Evolutionary conservation across 345 rosid genomes (phyloP), one percentile per base, ranked within the genome.

Genomic region (Syzygium aqueum): DNA sequence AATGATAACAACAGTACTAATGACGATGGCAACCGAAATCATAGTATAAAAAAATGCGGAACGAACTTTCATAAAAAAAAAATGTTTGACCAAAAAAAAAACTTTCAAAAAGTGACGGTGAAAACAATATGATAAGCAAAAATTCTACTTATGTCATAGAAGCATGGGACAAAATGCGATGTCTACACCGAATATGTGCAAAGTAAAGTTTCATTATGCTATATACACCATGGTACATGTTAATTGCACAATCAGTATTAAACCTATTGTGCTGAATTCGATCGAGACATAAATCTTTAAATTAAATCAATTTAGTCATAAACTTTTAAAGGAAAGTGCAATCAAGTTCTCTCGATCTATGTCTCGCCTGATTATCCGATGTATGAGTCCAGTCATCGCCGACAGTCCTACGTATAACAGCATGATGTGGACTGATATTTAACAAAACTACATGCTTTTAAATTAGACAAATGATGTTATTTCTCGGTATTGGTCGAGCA

Each of bases 251-350:
- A 28, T 7, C 30, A 37, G 0, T 63, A 1, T 63, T 17, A 14
- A 63, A 7, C 37, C 21, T 28, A 28, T 63, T n/a, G 30, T 1
- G 21, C 9, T 1, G 30, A 8, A 14, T 63, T 14, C 2, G 1
- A 7, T 63, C 0, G 9, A n/a, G 77, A n/a, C 0, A 9, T 30
- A 28, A 28, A 63, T 7, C 37, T 0, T 63, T 28, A 14, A n/a
- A 63, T 63, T 13, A 0, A 28, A 63, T 0, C 2, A 28, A n/a
- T 30, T 30, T 30, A 65, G 16, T 28, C 0, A 0, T 15, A 30
- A 65, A 65, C 0, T 0, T 65, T 65, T 15, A 19, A 65, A 3
- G 10, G 3, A 30, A 65, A 65, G 0, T 30, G 6, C 40, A 65
- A 30, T 65, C 0, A 0, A 63, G 22, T 30, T 21, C 21, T 30